Conservation (phyloP, 495 filamentous ascomycete genomes). For the Penicillium flavigenum region DNA sequence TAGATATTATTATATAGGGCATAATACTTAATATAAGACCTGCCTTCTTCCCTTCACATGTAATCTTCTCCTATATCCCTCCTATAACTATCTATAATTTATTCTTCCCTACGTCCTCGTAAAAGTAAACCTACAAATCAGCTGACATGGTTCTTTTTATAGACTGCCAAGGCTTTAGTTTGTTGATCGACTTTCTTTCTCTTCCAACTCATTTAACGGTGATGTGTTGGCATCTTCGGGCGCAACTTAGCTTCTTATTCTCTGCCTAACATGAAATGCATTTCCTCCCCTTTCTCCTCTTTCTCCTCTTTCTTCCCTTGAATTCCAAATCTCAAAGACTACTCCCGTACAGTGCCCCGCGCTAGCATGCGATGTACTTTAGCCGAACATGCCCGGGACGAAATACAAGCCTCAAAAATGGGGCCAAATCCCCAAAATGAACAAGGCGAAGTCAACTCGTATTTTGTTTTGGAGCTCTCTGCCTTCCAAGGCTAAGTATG, state of each 20-base stretch:
- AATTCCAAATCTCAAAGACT: constrained; percentile 2
- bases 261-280: constrained; percentile 1
- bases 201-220: neutral
- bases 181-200: constrained; percentile 4
- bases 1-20: too few relatives aligned
- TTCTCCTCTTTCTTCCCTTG: neutral
- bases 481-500: neutral
- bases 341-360: neutral
- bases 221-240: constrained; percentile 11
- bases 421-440: neutral
- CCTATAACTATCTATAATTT: neutral
- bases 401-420: neutral
- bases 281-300: neutral
- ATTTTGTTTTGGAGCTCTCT: neutral
- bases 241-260: constrained; percentile 1
- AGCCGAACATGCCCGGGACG: neutral
- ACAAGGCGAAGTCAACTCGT: neutral
- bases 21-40: too few relatives aligned
- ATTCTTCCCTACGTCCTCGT: neutral
- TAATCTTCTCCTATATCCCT: too few relatives aligned
- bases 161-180: constrained; percentile 6
- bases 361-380: neutral
- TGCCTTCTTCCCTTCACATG: too few relatives aligned
- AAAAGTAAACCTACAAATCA: neutral
- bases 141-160: constrained; percentile 1